A percentile compares a stretch with the other conserved stretches of the same genome.
phyloP scores from a whole-genome alignment of 2,329 filamentous ascomycete genomes.

The Zalaria obscura region DNA sequence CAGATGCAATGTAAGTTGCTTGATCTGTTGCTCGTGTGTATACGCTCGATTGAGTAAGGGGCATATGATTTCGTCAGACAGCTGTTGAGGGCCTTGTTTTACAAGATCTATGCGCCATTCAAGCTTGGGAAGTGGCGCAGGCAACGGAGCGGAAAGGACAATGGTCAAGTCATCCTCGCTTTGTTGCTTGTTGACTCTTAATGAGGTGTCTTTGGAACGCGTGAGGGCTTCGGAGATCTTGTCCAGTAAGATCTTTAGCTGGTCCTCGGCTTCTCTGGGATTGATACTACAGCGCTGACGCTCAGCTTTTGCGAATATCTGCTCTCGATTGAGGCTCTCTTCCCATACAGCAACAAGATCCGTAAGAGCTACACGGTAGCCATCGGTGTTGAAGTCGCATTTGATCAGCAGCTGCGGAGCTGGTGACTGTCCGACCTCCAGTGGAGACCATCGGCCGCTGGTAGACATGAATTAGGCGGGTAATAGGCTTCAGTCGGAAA shows the following conservation, averaged over 20 bases:
- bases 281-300: constrained; percentile 57
- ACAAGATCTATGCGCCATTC: constrained; percentile 50
- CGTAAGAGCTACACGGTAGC: constrained; percentile 54
- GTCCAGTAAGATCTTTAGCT: constrained; percentile 52
- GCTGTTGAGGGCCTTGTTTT: constrained; percentile 22
- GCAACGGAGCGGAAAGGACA: constrained; percentile 45
- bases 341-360: constrained; percentile 63
- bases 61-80: constrained; percentile 37
- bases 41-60: constrained; percentile 37
- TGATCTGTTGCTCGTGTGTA: constrained; percentile 29
- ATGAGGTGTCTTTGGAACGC: constrained; percentile 20
- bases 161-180: constrained; percentile 29
- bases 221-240: constrained; percentile 41
- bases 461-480: not conserved
- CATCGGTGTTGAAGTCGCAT: constrained; percentile 35
- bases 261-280: constrained; percentile 51
- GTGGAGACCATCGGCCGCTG: not conserved
- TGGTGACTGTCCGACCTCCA: not conserved
- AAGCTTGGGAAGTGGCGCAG: constrained; percentile 46
- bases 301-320: constrained; percentile 48
- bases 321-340: constrained; percentile 47
- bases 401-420: constrained; percentile 43
- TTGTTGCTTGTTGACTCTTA: constrained; percentile 15
- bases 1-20: constrained; percentile 34
- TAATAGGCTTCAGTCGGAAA: too few relatives aligned